Base-by-base conservation (phyloP, 805 yeast genomes). In the Candida boidinii region DNA sequence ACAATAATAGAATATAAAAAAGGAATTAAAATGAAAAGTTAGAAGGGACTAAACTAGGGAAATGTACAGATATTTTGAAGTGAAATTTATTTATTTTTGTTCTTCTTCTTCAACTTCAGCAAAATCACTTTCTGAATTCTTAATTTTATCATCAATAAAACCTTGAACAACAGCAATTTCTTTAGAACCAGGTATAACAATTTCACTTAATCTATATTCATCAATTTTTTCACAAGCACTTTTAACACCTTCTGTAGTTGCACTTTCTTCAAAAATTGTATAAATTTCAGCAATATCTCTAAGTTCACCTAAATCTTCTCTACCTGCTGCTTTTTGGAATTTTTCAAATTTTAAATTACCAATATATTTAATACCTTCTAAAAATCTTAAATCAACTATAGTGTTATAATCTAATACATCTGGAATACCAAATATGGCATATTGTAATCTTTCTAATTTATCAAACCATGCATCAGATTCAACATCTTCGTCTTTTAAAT, bases 381-480 rank as follows among this genome's bases (percentile, higher is more conserved):
- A 60, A 32, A 81, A 80, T 36, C 66, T 62, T 31, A 66, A 60
- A 48, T 80, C 81, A 11, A 77, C 76, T 13, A 58, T 53, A 43
- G 78, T 69, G 34, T 74, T 74, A 35, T 70, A 78, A 29, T 76
- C 65, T 35, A 72, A 62, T 34, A 73, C 75, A 19, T 83, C 85
- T 38, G 76, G 75, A 35, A 87, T 81, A n/a, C 96, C 96, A 50
- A 77, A 88, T 19, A 86, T 54, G 0, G 94, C 88, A 45, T 67
- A 74, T 54, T 84, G 94, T 45, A 87, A 68, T 51, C 97, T 76
- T 36, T 75, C 77, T 37, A 88, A 64, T 48, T 76, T 76, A 34
- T 77, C 86, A 49, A 74, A 76, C 55, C 73, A 70, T 39, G 71
- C 80, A 30, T 56, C 64, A 23, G 64, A 53, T 36, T 70, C 84